These are phyloP conservation scores for Adansonia madagascariensis DNA, from an alignment of 441 rosid species.

Conservation along the genomic window DNA sequence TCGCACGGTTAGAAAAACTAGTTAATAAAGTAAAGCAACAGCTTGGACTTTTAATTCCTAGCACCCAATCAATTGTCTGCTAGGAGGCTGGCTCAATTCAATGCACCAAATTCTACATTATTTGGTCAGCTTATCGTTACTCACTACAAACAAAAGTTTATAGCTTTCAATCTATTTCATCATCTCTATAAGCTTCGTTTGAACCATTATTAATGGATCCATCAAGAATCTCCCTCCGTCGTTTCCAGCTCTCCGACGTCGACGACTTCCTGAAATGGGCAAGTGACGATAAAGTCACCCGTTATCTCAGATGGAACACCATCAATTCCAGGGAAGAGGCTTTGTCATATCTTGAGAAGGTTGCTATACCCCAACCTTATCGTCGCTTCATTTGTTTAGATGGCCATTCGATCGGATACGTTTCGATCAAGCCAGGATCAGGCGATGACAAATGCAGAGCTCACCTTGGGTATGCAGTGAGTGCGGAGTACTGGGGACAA, in stretches of 20 bases:
- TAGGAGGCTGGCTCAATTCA: background rate
- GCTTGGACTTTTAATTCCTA: background rate
- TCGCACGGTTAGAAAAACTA: no score
- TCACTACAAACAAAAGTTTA: no score
- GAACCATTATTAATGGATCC: constrained; percentile 35
- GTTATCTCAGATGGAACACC: constrained; percentile 43
- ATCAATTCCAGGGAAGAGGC: constrained; percentile 46
- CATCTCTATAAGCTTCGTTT: no score
- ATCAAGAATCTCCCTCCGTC: constrained; percentile 49
- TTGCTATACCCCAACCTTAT: constrained; percentile 47
- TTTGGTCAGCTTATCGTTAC: no score
- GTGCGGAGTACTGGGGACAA: constrained; percentile 45
- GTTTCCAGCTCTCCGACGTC: constrained; percentile 49
- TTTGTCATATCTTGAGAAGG: constrained; percentile 29
- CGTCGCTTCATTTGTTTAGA: constrained; percentile 52
- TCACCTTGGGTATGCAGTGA: constrained; percentile 40
- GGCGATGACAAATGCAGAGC: constrained; percentile 44
- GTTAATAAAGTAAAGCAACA: background rate
- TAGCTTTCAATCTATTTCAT: background rate
- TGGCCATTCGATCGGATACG: constrained; percentile 43
- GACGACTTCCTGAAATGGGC: constrained; percentile 53
- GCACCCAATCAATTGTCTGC: background rate
- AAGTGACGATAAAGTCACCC: constrained; percentile 41
- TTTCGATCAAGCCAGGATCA: constrained; percentile 38
- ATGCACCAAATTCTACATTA: background rate